Evolutionary conservation across 2,329 filamentous ascomycete species (phyloP).

Genomic region (Bipolaris zeicola): DNA sequence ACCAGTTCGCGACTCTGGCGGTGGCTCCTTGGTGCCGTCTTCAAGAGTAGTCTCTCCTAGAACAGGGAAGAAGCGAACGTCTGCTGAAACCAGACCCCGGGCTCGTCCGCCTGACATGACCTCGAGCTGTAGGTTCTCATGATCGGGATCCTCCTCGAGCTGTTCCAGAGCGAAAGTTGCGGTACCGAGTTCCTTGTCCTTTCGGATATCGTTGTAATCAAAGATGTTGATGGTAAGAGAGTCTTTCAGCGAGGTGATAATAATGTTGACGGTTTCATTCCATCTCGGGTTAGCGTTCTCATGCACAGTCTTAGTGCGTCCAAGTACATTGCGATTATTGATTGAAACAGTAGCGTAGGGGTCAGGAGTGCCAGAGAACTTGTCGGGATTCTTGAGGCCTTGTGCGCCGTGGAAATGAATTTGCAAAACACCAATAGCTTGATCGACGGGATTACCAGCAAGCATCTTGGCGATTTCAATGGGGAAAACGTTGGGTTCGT

Average conservation of each 20-base stretch:
- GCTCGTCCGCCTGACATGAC: slow-evolving; percentile 83
- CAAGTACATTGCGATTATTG: slow-evolving; percentile 80
- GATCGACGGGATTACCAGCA: slow-evolving; percentile 89
- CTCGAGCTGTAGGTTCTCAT: slow-evolving; percentile 85
- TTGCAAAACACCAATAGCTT: slow-evolving; percentile 92
- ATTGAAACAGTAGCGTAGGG: slow-evolving; percentile 86
- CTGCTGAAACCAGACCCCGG: slow-evolving; percentile 77
- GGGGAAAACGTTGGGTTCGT: slow-evolving; percentile 94
- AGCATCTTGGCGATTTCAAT: slow-evolving; percentile 99
- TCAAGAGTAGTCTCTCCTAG: slow-evolving; percentile 72
- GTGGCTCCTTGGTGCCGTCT: slow-evolving; percentile 78
- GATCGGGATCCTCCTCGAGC: slow-evolving; percentile 74
- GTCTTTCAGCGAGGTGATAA: slow-evolving; percentile 89
- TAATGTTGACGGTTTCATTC: slow-evolving; percentile 97
- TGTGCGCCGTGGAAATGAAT: slow-evolving; percentile 89
- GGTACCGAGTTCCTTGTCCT: slow-evolving; percentile 91
- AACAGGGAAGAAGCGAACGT: slow-evolving; percentile 95
- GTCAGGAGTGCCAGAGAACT: slow-evolving; percentile 88
- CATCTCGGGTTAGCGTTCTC: slow-evolving; percentile 87
- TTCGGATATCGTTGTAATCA: slow-evolving; percentile 94
- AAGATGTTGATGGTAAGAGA: slow-evolving; percentile 82
- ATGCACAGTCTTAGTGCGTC: slow-evolving; percentile 83
- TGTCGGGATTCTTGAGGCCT: slow-evolving; percentile 93
- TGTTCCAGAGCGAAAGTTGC: slow-evolving; percentile 85
- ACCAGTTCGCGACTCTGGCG: slow-evolving; percentile 89